phyloP scores from a whole-genome alignment of 2,329 filamentous ascomycete genomes.

The Falciphora oryzae region DNA sequence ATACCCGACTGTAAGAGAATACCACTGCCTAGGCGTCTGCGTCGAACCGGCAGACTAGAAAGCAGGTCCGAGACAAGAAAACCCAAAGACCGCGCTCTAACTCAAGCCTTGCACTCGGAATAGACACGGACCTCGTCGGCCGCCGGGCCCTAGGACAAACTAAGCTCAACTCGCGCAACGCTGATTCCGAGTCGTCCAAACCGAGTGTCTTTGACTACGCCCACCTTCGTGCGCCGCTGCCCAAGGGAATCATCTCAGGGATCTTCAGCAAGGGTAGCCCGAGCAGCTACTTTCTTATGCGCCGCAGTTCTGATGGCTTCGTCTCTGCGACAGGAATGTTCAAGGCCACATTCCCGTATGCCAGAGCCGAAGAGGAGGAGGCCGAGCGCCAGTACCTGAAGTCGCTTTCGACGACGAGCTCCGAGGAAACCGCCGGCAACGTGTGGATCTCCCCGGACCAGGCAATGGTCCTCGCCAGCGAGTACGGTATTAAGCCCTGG shows the following conservation, averaged over 20 bases:
- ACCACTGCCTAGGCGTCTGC: not conserved
- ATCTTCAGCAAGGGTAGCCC: constrained; percentile 80
- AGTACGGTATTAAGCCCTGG: constrained; percentile 84
- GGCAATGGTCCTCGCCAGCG: constrained; percentile 76
- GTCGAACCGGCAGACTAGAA: no score
- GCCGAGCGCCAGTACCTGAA: constrained; percentile 80
- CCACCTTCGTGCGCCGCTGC: constrained; percentile 85
- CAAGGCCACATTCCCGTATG: constrained; percentile 81
- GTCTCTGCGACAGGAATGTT: constrained; percentile 89
- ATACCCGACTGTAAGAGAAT: constrained; percentile 42
- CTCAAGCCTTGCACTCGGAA: not conserved
- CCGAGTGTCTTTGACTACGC: constrained; percentile 91
- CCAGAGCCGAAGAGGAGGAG: constrained; percentile 66
- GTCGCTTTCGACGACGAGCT: constrained; percentile 70
- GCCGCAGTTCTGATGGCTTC: constrained; percentile 77
- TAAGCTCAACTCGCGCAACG: constrained; percentile 75
- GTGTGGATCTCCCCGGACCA: constrained; percentile 85
- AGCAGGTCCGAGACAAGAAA: no score
- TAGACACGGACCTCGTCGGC: constrained; percentile 69
- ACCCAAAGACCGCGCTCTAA: not conserved
- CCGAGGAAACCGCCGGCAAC: constrained; percentile 91
- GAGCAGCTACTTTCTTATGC: constrained; percentile 95
- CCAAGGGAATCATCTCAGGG: constrained; percentile 84
- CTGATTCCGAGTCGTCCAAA: constrained; percentile 65
- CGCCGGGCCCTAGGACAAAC: constrained; percentile 90